A percentile compares a stretch with the other conserved stretches of the same genome.
Conservation (phyloP, 805 yeast genomes). For the Starmerella riodocensis region DNA sequence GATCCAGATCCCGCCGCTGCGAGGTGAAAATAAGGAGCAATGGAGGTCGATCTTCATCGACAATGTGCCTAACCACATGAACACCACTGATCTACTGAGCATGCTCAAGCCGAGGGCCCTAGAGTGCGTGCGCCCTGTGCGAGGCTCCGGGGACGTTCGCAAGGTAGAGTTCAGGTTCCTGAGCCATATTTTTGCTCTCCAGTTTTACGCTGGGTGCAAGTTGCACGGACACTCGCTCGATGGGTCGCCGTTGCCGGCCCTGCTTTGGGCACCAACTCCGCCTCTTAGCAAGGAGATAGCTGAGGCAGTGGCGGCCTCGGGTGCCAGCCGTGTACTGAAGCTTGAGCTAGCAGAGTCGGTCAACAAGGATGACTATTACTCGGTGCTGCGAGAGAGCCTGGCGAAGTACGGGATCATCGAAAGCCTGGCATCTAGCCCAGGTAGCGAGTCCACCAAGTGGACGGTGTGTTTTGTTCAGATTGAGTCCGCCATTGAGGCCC, state of each 20-base stretch:
- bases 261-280: slow-evolving; percentile 87
- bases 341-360: slow-evolving; percentile 61
- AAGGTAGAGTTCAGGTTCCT: slow-evolving; percentile 49
- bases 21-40: neutral
- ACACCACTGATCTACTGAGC: slow-evolving; percentile 66
- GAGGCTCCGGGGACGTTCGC: neutral
- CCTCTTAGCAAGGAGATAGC: slow-evolving; percentile 62
- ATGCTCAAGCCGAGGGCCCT: slow-evolving; percentile 45
- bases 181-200: slow-evolving; percentile 75
- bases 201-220: slow-evolving; percentile 88
- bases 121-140: slow-evolving; percentile 1
- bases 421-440: slow-evolving; percentile 39
- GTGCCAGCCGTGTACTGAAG: slow-evolving; percentile 89
- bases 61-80: slow-evolving; percentile 67
- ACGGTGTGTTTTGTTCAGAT: no score
- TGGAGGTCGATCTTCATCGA: slow-evolving; percentile 79
- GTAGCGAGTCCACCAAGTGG: neutral
- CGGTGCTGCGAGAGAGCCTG: slow-evolving; percentile 36
- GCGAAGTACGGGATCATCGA: slow-evolving; percentile 71
- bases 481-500: neutral
- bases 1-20: slow-evolving; percentile 1
- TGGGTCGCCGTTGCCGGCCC: slow-evolving; percentile 60
- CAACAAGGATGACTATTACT: slow-evolving; percentile 45
- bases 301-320: slow-evolving; percentile 54
- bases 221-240: slow-evolving; percentile 67